Percentiles rank a stretch among this genome's conserved stretches.
These are phyloP conservation scores for Ricinus communis DNA, from an alignment of 345 rosid species.

Conservation along the genomic window DNA sequence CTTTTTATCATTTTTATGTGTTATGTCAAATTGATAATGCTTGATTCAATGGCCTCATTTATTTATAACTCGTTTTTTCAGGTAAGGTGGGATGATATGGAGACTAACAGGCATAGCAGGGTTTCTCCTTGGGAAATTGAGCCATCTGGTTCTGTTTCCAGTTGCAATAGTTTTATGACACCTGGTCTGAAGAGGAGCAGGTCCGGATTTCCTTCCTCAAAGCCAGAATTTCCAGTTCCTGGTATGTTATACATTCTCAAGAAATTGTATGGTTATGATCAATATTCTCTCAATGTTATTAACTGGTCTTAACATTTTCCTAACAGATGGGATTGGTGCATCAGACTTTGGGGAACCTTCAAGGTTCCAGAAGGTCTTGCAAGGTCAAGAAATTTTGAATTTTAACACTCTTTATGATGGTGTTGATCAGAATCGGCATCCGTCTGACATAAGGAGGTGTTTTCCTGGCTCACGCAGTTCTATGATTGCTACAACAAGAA, in stretches of 20 bases:
- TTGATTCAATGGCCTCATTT: neutral
- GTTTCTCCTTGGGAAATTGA: conserved; percentile 98
- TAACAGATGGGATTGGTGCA: conserved; percentile 69
- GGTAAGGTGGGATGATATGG: conserved; percentile 94
- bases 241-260: conserved; percentile 40
- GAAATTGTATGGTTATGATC: neutral
- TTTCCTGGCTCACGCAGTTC: conserved; percentile 38
- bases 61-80: conserved; percentile 24
- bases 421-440: conserved; percentile 42
- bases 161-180: conserved; percentile 50
- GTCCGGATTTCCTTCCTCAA: conserved; percentile 64
- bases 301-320: neutral
- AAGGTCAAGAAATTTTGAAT: conserved; percentile 99
- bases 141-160: conserved; percentile 58
- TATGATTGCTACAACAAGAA: conserved; percentile 30
- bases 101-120: conserved; percentile 56
- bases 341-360: conserved; percentile 86
- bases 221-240: conserved; percentile 69
- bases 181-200: conserved; percentile 77
- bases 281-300: neutral
- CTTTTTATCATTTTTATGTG: too few relatives aligned
- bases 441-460: conserved; percentile 40
- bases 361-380: conserved; percentile 99
- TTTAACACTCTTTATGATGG: conserved; percentile 53
- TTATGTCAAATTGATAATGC: too few relatives aligned